These are phyloP conservation scores for Zizania latifolia DNA, from an alignment of 176 grass and related monocot genomes.

Conservation along the genomic window DNA sequence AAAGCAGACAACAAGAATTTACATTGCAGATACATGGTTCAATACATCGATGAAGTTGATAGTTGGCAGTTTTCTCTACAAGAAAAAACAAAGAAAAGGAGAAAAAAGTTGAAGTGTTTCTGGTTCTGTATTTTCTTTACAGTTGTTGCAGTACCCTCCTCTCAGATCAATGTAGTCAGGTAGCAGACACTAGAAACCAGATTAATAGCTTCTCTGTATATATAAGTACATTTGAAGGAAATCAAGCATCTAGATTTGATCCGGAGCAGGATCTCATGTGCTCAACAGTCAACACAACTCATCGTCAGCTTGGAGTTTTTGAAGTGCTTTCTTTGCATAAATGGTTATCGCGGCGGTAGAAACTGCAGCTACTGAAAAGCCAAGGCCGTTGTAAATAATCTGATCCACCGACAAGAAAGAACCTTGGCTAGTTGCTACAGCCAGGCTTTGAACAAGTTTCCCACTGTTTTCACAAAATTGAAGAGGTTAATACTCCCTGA, in stretches of 20 bases:
- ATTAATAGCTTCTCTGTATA: slow-evolving; percentile 33
- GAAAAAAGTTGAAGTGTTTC: neutral
- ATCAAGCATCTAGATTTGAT: slow-evolving; percentile 18
- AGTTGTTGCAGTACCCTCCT: slow-evolving; percentile 30
- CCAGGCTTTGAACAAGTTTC: slow-evolving; percentile 74
- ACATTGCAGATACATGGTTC: slow-evolving; percentile 22
- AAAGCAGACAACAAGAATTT: slow-evolving; percentile 29
- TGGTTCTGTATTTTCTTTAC: slow-evolving; percentile 47
- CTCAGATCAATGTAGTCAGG: slow-evolving; percentile 26
- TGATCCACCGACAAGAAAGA: slow-evolving; percentile 84
- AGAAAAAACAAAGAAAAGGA: slow-evolving; percentile 11
- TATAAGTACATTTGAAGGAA: slow-evolving; percentile 34
- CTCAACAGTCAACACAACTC: slow-evolving; percentile 51
- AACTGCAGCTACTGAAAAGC: slow-evolving; percentile 68
- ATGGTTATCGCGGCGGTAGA: slow-evolving; percentile 95
- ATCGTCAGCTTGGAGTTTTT: slow-evolving; percentile 77
- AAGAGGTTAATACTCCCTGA: neutral
- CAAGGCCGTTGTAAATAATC: slow-evolving; percentile 80
- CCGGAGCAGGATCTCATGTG: neutral
- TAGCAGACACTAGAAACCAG: slow-evolving; percentile 32
- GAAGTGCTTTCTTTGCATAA: slow-evolving; percentile 88
- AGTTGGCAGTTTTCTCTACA: slow-evolving; percentile 16
- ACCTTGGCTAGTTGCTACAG: slow-evolving; percentile 72
- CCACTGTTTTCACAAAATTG: slow-evolving; percentile 51
- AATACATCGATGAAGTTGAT: slow-evolving; percentile 21